Percentiles rank a stretch among this genome's conserved stretches.
Conservation (phyloP, 1,284 basidiomycete genomes). For the Cutaneotrichosporon sp. region DNA sequence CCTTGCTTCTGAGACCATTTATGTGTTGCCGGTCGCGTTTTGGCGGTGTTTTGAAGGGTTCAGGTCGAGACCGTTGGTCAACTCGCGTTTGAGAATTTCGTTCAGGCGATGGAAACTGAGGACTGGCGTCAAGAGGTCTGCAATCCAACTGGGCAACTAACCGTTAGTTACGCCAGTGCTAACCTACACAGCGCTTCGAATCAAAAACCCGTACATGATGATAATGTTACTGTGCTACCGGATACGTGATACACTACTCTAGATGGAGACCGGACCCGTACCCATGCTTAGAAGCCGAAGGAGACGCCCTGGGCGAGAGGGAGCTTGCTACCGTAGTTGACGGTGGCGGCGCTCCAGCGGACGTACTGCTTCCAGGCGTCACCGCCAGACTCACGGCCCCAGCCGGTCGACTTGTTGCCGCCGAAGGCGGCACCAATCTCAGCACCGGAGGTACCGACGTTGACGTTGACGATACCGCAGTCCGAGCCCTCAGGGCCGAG, state of each 20-base stretch:
- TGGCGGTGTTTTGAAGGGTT: too few relatives aligned
- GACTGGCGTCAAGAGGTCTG: too few relatives aligned
- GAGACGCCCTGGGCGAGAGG: conserved; percentile 88
- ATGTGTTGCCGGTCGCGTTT: too few relatives aligned
- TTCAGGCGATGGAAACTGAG: too few relatives aligned
- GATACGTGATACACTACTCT: conserved; percentile 6
- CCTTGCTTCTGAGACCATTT: too few relatives aligned
- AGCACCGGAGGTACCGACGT: conserved; percentile 88
- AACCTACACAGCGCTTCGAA: too few relatives aligned
- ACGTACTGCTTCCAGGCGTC: conserved; percentile 86
- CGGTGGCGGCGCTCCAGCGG: conserved; percentile 59
- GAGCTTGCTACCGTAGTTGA: conserved; percentile 85
- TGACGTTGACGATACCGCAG: conserved; percentile 82
- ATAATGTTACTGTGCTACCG: conserved; percentile 6
- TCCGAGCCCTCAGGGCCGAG: conserved; percentile 83
- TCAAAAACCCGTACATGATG: conserved; percentile 3
- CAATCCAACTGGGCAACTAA: too few relatives aligned
- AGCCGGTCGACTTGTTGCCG: conserved; percentile 75
- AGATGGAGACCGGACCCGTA: neutral
- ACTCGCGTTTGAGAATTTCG: too few relatives aligned
- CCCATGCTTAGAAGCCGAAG: conserved; percentile 52
- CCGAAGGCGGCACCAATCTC: conserved; percentile 90
- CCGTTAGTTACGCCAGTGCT: too few relatives aligned
- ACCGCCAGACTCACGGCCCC: conserved; percentile 94
- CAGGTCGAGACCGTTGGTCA: too few relatives aligned